Evolutionary conservation across 768 basidiomycete genomes (phyloP), one percentile per base, ranked within the genome.

Genomic region (Tubosaeta sp.): DNA sequence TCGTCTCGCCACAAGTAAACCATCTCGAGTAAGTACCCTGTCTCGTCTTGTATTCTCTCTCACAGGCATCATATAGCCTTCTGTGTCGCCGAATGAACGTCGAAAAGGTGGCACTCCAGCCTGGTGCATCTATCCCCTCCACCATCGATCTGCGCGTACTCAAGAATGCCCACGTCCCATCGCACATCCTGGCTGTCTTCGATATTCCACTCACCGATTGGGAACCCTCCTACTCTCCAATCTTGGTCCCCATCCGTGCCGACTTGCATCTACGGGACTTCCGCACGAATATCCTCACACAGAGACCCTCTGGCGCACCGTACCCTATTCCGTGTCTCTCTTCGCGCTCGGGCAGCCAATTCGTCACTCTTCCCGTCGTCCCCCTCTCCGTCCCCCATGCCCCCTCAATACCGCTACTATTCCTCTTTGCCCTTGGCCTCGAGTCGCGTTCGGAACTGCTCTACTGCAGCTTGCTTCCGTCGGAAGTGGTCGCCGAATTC

Each of bases 401-500:
- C 9, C 65, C 71, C 4, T 82, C 84, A 0, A 65, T 84, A 35
- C 72, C 84, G 0, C 68, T 86, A 2, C 71, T 86, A 16, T 68
- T 85, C 27, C 77, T 86, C 53, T 85, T 79, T 53, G 81, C 75
- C 4, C 73, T 84, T 35, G 72, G 75, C 17, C 70, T 84, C 43
- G 81, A 83, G 62, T 69, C 67, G 11, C 73, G 78, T 31, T 65
- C 71, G 12, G 74, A 79, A 43, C 54, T 71, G 29, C 72, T 85
- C 26, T 76, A 74, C 14, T 75, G 73, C 52, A 73, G 70, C 51
- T 71, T 85, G 32, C 80, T 85, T n/a, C 84, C 84, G 1, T 59
- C 72, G 4, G 62, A 65, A 52, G 74, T 68, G 37, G 68, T 75
- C 33, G 78, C 72, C 52, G 84, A 86, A 65, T 86, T 84, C 62